These are phyloP conservation scores for Tulasnella sp. DNA, from an alignment of 768 basidiomycete species.

Conservation along the genomic window DNA sequence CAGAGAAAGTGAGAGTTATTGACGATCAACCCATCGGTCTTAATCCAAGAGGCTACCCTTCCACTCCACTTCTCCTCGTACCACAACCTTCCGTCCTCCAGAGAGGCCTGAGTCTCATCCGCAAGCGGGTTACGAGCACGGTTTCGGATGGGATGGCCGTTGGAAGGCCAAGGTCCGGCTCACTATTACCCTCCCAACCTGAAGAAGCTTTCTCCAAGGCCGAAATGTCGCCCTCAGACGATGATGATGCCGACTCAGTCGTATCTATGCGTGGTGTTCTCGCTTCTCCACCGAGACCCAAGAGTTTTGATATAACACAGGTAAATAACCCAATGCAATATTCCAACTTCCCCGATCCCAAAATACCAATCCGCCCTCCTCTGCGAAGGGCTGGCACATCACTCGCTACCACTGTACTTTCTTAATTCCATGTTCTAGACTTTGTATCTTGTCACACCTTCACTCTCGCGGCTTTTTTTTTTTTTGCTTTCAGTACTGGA, in stretches of 20 bases:
- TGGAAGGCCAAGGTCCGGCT: neutral
- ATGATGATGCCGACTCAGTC: neutral
- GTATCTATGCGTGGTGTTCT: neutral
- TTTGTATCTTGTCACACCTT: conserved; percentile 6
- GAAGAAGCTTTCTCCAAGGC: neutral
- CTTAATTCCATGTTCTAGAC: neutral
- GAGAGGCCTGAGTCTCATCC: neutral
- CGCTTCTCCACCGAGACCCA: neutral
- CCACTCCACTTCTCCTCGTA: neutral
- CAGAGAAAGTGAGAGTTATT: neutral
- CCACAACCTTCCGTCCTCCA: neutral
- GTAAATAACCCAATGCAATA: neutral
- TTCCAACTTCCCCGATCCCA: neutral
- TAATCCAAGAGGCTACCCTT: neutral
- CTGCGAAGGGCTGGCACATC: neutral
- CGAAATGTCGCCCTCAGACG: neutral
- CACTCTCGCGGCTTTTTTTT: neutral
- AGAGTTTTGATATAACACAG: neutral
- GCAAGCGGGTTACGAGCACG: neutral
- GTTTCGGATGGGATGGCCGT: neutral
- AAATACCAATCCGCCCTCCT: neutral
- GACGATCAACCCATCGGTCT: neutral
- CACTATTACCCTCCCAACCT: neutral
- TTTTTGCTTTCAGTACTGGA: conserved; percentile 9
- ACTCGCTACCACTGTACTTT: conserved; percentile 11